Percentiles rank a stretch among this genome's conserved stretches.
These are phyloP conservation scores for Teunomyces lycoperdinae DNA, from an alignment of 805 yeast genomes.

Conservation along the genomic window DNA sequence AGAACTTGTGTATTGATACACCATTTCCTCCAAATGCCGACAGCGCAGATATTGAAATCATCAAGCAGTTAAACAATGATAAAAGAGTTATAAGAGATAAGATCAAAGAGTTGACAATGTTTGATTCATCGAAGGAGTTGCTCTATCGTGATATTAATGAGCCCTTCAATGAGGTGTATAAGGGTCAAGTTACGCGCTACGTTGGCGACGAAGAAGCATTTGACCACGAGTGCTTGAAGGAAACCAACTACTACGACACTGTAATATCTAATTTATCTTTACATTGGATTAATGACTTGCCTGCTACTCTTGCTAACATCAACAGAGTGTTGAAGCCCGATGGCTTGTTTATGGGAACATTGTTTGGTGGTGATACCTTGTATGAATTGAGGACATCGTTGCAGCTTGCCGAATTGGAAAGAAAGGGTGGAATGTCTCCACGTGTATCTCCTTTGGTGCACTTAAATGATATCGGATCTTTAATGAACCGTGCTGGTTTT, in stretches of 20 bases:
- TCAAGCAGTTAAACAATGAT: slow-evolving; percentile 48
- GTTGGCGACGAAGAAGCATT: slow-evolving; percentile 69
- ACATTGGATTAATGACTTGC: slow-evolving; percentile 89
- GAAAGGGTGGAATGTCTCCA: slow-evolving; percentile 77
- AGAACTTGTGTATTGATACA: slow-evolving; percentile 31
- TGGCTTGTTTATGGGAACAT: slow-evolving; percentile 76
- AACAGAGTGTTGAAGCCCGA: slow-evolving; percentile 67
- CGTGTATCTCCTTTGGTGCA: slow-evolving; percentile 79
- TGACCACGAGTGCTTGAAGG: slow-evolving; percentile 37
- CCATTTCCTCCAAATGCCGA: slow-evolving; percentile 22
- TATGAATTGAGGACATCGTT: slow-evolving; percentile 76
- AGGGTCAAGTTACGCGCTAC: slow-evolving; percentile 45
- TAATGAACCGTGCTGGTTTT: slow-evolving; percentile 74
- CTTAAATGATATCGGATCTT: slow-evolving; percentile 69
- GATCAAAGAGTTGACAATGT: slow-evolving; percentile 56
- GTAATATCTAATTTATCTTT: slow-evolving; percentile 69
- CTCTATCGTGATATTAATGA: slow-evolving; percentile 49
- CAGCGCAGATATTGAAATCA: slow-evolving; percentile 35
- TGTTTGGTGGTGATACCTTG: slow-evolving; percentile 84
- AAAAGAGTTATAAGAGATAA: slow-evolving; percentile 50
- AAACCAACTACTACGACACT: slow-evolving; percentile 55
- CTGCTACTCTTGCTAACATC: slow-evolving; percentile 55
- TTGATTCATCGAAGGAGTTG: slow-evolving; percentile 58
- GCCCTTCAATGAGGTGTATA: slow-evolving; percentile 40
- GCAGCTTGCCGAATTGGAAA: slow-evolving; percentile 79